Evolutionary conservation across 495 filamentous ascomycete species (phyloP).

Genomic region (Cercophora scortea): DNA sequence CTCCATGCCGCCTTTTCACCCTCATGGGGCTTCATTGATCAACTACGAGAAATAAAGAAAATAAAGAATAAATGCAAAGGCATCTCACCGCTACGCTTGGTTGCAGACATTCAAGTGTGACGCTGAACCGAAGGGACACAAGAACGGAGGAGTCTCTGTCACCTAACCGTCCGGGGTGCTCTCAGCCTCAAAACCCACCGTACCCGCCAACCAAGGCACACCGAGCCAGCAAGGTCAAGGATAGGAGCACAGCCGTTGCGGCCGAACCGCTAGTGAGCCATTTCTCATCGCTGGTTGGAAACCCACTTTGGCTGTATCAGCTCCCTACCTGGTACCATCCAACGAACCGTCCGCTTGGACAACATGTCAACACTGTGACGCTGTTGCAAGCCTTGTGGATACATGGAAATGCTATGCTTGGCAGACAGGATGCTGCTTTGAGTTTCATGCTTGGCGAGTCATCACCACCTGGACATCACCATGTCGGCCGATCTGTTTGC

Average conservation of each 20-base stretch:
- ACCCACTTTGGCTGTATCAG: too few relatives aligned
- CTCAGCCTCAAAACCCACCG: conserved; percentile 6
- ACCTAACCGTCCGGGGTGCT: background rate
- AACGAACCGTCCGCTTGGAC: too few relatives aligned
- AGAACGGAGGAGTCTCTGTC: conserved; percentile 1
- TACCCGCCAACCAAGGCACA: background rate
- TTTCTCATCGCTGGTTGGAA: background rate
- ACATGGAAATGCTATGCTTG: background rate
- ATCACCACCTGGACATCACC: background rate
- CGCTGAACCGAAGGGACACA: too few relatives aligned
- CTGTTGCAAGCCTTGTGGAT: background rate
- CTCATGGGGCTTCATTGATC: too few relatives aligned
- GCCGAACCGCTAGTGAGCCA: background rate
- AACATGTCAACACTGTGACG: too few relatives aligned
- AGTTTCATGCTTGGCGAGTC: background rate
- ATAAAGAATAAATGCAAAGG: too few relatives aligned
- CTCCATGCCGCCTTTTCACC: too few relatives aligned
- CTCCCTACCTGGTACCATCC: too few relatives aligned
- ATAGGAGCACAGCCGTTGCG: too few relatives aligned
- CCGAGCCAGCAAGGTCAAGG: background rate
- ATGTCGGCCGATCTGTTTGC: conserved; percentile 76
- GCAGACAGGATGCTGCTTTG: background rate
- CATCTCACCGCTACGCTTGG: too few relatives aligned
- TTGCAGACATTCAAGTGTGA: too few relatives aligned
- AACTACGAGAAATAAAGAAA: too few relatives aligned